Percentiles rank a stretch among this genome's conserved stretches.
phyloP scores from a whole-genome alignment of 75 land plant species.

The Sequoia sempervirens region DNA sequence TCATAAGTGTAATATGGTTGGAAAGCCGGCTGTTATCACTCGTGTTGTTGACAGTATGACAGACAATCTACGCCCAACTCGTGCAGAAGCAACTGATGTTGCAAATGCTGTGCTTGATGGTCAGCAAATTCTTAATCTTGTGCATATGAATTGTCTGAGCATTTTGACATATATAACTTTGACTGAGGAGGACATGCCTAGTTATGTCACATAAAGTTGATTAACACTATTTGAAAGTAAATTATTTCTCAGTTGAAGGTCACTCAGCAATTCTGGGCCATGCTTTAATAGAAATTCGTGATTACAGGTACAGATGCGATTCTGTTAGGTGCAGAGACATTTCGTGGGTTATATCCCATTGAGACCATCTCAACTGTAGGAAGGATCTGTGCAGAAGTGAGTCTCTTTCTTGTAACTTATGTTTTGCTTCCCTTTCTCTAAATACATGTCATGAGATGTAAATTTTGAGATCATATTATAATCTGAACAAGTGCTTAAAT shows the following conservation, averaged over 20 bases:
- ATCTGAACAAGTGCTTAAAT: neutral
- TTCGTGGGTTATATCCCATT: slow-evolving; percentile 41
- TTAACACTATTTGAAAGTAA: neutral
- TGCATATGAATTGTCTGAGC: neutral
- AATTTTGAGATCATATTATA: neutral
- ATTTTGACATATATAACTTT: neutral
- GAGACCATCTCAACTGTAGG: slow-evolving; percentile 49
- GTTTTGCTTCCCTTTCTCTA: neutral
- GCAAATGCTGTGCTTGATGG: slow-evolving; percentile 60
- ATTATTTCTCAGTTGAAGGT: neutral
- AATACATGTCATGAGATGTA: neutral
- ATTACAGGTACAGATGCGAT: slow-evolving; percentile 44
- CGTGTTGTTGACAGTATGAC: slow-evolving; percentile 62
- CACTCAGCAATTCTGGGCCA: neutral
- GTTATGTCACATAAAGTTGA: neutral
- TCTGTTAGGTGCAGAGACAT: slow-evolving; percentile 52
- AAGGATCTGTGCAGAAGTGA: slow-evolving; percentile 41
- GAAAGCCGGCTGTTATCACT: slow-evolving; percentile 48
- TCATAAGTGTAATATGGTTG: slow-evolving; percentile 46
- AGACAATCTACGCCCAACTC: slow-evolving; percentile 42
- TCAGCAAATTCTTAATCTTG: neutral
- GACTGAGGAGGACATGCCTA: neutral
- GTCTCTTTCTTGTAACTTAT: neutral
- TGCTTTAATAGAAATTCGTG: neutral
- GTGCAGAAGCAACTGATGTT: slow-evolving; percentile 62